A percentile compares a stretch with the other conserved stretches of the same genome.
phyloP scores from a whole-genome alignment of 139 green algal species.

The Tetraselmis striata region DNA sequence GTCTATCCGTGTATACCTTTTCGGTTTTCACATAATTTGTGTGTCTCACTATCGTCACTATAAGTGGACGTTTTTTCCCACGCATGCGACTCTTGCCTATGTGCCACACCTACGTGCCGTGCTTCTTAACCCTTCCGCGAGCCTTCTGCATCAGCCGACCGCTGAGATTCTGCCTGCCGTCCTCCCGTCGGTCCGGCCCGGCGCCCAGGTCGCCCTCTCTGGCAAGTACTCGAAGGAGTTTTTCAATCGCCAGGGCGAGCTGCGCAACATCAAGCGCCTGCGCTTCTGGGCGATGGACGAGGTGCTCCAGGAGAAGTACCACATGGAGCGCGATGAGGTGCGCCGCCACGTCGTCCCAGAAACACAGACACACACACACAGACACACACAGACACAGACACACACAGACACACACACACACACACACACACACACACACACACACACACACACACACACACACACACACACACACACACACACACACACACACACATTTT shows the following conservation, averaged over 20 bases:
- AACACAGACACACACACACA: not conserved
- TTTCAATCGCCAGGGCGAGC: conserved; percentile 84
- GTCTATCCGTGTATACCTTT: no score
- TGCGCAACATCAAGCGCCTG: conserved; percentile 88
- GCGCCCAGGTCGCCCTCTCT: conserved; percentile 41
- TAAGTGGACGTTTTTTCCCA: conserved; percentile 2
- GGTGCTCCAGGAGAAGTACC: conserved; percentile 93
- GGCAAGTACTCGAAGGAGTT: conserved; percentile 78
- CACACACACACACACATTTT: no score
- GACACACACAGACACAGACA: no score
- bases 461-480: no score
- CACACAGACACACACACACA: no score
- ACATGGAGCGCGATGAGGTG: conserved; percentile 71
- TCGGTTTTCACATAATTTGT: no score
- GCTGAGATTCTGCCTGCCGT: not conserved
- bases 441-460: no score
- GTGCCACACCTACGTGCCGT: not conserved
- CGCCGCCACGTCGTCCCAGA: conserved; percentile 18
- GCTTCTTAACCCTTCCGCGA: not conserved
- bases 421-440: no score
- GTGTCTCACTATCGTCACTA: no score
- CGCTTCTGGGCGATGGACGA: conserved; percentile 83
- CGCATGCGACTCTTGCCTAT: not conserved
- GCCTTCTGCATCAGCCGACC: not conserved
- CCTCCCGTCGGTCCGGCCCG: no score